phyloP scores from a whole-genome alignment of 208 protist genomes.

The Crithidia bombi region DNA sequence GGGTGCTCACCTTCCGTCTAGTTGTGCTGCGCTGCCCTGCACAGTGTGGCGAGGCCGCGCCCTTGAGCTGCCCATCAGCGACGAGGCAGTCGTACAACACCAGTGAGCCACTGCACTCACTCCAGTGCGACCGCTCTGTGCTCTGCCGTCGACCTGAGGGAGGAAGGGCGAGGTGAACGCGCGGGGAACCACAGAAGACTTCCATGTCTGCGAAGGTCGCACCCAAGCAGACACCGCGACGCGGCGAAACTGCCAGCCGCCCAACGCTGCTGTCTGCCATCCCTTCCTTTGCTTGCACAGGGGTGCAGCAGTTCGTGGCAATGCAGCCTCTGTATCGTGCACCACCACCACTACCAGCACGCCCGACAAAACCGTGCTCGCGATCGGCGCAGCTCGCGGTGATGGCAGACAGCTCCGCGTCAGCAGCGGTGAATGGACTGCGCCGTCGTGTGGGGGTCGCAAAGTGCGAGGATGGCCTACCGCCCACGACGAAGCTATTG shows the following conservation, averaged over 20 bases:
- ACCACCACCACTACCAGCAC: background rate
- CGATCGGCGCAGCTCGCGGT: conserved; percentile 8
- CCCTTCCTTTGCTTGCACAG: background rate
- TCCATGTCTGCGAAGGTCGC: conserved; percentile 1
- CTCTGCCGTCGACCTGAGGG: background rate
- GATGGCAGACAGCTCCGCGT: conserved; percentile 21
- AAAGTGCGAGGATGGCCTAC: too few species aligned
- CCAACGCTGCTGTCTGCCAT: background rate
- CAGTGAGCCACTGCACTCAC: background rate
- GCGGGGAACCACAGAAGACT: conserved; percentile 16
- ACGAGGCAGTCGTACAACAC: background rate
- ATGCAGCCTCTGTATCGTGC: too few species aligned
- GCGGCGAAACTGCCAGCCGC: background rate
- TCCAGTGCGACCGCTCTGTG: background rate
- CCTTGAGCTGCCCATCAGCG: background rate
- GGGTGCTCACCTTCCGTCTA: background rate
- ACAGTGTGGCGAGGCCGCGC: background rate
- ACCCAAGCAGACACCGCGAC: background rate
- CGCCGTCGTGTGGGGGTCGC: conserved; percentile 19
- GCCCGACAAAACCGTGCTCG: background rate
- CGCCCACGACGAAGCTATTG: too few species aligned
- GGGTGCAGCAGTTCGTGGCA: background rate
- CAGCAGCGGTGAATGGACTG: background rate
- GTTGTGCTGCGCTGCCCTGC: conserved; percentile 1
- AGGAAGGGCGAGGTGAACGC: conserved; percentile 2